These are phyloP conservation scores for Pythium guiyangense DNA, from an alignment of 352 stramenopile species.

Conservation along the genomic window DNA sequence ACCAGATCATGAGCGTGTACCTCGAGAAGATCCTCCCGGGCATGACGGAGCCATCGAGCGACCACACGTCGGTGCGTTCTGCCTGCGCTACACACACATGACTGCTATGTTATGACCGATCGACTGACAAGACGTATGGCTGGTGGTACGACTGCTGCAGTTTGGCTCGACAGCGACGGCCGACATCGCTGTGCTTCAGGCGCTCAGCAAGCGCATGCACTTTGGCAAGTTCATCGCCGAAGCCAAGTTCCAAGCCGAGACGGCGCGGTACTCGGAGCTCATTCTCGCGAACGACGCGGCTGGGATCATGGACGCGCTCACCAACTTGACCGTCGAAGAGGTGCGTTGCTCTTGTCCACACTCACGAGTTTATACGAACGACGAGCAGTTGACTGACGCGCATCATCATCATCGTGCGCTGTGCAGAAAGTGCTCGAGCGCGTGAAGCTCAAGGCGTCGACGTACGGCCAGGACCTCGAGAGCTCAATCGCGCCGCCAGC, in stretches of 20 bases:
- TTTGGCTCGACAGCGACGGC: slow-evolving; percentile 80
- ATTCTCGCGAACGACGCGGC: slow-evolving; percentile 91
- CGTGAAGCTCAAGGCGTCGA: slow-evolving; percentile 95
- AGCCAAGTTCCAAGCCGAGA: slow-evolving; percentile 94
- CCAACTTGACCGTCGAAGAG: slow-evolving; percentile 92
- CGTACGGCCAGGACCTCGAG: slow-evolving; percentile 91
- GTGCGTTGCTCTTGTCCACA: slow-evolving; percentile 24
- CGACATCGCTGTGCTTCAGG: slow-evolving; percentile 93
- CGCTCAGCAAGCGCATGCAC: slow-evolving; percentile 96
- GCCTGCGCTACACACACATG: too few relatives aligned
- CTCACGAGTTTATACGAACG: too few relatives aligned
- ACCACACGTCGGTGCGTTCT: slow-evolving; percentile 65
- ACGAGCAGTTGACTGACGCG: too few relatives aligned
- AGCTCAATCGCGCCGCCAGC: slow-evolving; percentile 21
- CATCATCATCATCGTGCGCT: not conserved
- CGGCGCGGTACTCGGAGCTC: slow-evolving; percentile 90
- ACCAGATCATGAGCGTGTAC: slow-evolving; percentile 96
- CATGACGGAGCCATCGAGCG: slow-evolving; percentile 87
- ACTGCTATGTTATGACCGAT: not conserved
- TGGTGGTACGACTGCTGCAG: slow-evolving; percentile 28
- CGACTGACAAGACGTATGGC: not conserved
- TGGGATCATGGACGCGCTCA: slow-evolving; percentile 96
- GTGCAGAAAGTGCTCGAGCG: slow-evolving; percentile 84
- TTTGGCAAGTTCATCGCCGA: slow-evolving; percentile 99
- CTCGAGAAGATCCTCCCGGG: slow-evolving; percentile 93